Evolutionary conservation across 2,329 filamentous ascomycete genomes (phyloP), one percentile per base, ranked within the genome.

Genomic region (Ceratocystiopsis brevicomis): DNA sequence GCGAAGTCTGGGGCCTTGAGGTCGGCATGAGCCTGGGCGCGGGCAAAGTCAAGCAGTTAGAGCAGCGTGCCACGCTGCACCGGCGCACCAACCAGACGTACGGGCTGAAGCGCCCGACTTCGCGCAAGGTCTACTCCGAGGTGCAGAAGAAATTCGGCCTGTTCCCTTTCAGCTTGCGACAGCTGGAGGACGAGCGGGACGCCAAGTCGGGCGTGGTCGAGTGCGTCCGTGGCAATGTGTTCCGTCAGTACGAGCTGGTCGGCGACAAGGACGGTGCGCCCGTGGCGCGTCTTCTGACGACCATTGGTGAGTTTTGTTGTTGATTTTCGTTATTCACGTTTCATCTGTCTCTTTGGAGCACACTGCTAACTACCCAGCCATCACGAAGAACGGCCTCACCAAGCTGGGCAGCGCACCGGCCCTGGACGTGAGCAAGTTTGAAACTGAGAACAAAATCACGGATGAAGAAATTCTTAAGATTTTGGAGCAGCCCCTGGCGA

Each of bases 1-100:
- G 84, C 52, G 90, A 98, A 60, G 87, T 93, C 48, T 98, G 90
- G 90, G 90, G 90, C 62, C 84, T 98, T 44, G 90, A 98, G 71
- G 77, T 95, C 59, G 88, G 88, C 53, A 76, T 98, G 58, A 90
- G 82, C 63, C 67, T 90, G 54, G 87, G 87, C 51, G 78, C 76
- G 49, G 90, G 90, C 59, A 98, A 98, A 71, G 81, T 93, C 63
- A 98, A 96, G 79, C 79, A 70, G 53, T 69, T 94, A 48, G 77
- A 85, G 56, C 81, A 92, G 64, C 78, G 90, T 50, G 68, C 90
- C 42, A 98, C 90, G 40, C 74, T 98, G 51, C 86, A 96, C 67
- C 84, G 88, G 59, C 82, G 88, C 56, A 96, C 90, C 45, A 79
- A 76, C 52, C 87, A 84, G 53, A 95, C 85, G 48, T 95, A 94